Evolutionary conservation across 2,329 filamentous ascomycete species (phyloP), one percentile per base, ranked within the genome.

Genomic region (Westerdykella ornata): DNA sequence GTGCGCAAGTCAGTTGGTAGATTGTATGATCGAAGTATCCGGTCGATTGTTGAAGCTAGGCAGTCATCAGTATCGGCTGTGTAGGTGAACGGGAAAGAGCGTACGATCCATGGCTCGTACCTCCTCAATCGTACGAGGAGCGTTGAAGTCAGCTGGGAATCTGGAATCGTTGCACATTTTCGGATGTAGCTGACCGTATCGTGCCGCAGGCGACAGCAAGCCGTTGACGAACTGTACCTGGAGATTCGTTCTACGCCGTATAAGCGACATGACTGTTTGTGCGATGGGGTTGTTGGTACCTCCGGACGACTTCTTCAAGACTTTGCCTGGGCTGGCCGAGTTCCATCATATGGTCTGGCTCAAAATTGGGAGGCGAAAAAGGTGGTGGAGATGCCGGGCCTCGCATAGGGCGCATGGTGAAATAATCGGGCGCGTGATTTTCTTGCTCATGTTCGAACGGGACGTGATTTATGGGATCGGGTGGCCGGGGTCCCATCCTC

Each of bases 141-240:
- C 39, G 17, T 48, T 43, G 40, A 65, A 66, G 12, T 56, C 51
- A 4, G 38, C 28, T 6, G 64, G 65, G 35, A 62, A 66, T n/a
- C 46, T 44, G 3, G 57, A 58, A 29, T 60, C 53, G 4, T 29
- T 28, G 26, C 51, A 51, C 48, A 63, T 54, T 50, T 59, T 63
- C 2, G 63, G 63, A 36, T 65, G 59, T 15, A 67, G 30, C 20
- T 61, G 54, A 7, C 48, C 52, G 37, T 56, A 54, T 32, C 38
- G 42, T 19, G 52, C 45, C 1, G 43, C 38, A 28, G 39, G 42
- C 13, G 41, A 42, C 38, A 65, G 52, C 14, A 55, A 43, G 17
- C 53, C 46, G 41, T 66, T 66, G 16, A 55, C 52, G 16, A 59
- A 44, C 16, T 56, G 53, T 8, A 52, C 51, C 32, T 52, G 42